Evolutionary conservation across 768 basidiomycete genomes (phyloP).

Genomic region (Mrakia gelida): DNA sequence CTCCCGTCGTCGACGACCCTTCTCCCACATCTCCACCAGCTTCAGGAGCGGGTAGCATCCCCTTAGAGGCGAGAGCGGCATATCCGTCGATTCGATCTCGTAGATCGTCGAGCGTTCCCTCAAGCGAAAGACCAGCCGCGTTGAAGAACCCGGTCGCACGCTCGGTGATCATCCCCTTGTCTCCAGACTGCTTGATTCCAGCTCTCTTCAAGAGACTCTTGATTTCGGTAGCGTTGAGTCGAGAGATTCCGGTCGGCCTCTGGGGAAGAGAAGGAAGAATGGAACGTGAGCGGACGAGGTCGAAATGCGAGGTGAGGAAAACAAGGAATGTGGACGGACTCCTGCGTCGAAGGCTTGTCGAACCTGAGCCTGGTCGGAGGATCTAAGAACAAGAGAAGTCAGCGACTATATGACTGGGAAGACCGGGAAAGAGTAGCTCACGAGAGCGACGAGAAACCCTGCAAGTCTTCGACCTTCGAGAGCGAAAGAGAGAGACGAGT

Average conservation of each 20-base stretch:
- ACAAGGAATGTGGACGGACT: not conserved
- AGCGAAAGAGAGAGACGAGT: too few species aligned
- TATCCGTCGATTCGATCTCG: not conserved
- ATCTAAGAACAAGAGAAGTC: not conserved
- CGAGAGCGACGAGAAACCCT: not conserved
- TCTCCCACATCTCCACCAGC: not conserved
- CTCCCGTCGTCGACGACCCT: not conserved
- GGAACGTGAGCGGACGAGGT: not conserved
- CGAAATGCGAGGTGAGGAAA: not conserved
- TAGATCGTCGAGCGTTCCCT: not conserved
- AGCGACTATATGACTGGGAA: not conserved
- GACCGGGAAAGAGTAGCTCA: not conserved
- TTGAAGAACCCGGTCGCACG: not conserved
- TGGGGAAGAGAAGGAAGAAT: not conserved
- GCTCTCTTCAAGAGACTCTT: not conserved
- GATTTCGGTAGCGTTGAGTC: not conserved
- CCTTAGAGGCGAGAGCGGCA: not conserved
- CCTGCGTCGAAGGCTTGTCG: not conserved
- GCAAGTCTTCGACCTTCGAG: not conserved
- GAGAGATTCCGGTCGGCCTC: not conserved
- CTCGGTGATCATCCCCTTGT: not conserved
- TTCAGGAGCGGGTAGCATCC: not conserved
- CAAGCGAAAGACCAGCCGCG: not conserved
- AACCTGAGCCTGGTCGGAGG: not conserved
- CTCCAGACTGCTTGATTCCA: not conserved